These are phyloP conservation scores for Phytophthora podocarpi DNA, from an alignment of 352 stramenopile species.

Conservation along the genomic window DNA sequence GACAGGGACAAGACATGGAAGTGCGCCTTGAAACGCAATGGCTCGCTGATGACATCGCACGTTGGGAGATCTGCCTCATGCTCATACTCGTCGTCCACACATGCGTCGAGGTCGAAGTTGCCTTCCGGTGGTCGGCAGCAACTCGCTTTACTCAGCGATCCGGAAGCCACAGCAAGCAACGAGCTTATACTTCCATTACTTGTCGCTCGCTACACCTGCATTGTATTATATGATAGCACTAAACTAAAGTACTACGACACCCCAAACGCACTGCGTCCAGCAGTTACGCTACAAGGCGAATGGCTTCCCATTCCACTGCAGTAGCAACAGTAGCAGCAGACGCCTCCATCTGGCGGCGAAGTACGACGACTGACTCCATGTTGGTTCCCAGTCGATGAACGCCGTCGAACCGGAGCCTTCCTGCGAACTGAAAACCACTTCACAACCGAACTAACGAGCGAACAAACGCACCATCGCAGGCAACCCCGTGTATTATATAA, in stretches of 20 bases:
- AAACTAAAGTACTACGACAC: too few species aligned
- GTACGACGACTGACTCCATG: constrained; percentile 10
- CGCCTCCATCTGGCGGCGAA: neutral
- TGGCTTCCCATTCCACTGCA: neutral
- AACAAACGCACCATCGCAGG: constrained; percentile 91
- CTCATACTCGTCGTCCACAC: too few species aligned
- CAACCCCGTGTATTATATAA: too few species aligned
- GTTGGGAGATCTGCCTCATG: too few species aligned
- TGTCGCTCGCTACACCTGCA: neutral
- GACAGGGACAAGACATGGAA: too few species aligned
- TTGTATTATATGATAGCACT: too few species aligned
- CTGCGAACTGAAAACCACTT: constrained; percentile 98
- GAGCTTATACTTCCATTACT: neutral
- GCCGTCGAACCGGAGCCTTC: constrained; percentile 96
- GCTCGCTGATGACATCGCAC: too few species aligned
- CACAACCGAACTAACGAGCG: constrained; percentile 97
- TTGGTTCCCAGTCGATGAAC: constrained; percentile 61
- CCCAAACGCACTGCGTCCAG: too few species aligned
- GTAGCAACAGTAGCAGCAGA: too few species aligned
- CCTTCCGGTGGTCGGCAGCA: constrained; percentile 17
- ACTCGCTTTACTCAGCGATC: neutral
- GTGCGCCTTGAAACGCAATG: too few species aligned
- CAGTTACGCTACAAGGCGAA: too few species aligned
- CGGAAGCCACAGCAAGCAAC: constrained; percentile 10
- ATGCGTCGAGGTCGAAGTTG: constrained; percentile 9